Evolutionary conservation across 495 filamentous ascomycete species (phyloP), one percentile per base, ranked within the genome.

Genomic region (Neurospora sp.): DNA sequence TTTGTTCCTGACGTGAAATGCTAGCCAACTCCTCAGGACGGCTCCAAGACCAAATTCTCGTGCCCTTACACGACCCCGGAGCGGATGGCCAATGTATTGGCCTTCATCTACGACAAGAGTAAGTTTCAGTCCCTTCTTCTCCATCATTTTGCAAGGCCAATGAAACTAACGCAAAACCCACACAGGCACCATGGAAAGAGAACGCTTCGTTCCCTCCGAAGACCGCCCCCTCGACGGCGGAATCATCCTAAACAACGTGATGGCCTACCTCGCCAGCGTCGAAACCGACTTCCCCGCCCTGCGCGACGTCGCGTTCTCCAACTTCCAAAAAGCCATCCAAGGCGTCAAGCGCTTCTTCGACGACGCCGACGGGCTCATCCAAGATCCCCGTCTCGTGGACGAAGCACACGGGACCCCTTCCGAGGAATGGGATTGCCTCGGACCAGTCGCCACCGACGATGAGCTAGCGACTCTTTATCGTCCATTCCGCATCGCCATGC

Each of bases 41-140:
- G 68, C 3, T 12, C 20, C 47, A 7, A 3, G 6, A 59, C 20
- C 20, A 37, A 3, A 27, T 22, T 31, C 20, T 5, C 7, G 4
- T 59, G 2, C 4, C 10, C 1, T 7, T 16, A 65, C 73, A 76
- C 41, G 10, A 65, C 40, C 14, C 27, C 4, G 12, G 22, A n/a
- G 18, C 71, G 71, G 22, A 53, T 79, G 27, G 70, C n/a, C 6
- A 39, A 61, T 16, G 77, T 69, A 4, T 53, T 80, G 2, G 35
- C 72, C 2, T 80, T 74, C 40, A 78, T 80, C 73, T 80, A 80
- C 61, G 42, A 65, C 39, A 69, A 77, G 38, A 39, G 72, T 75
- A 71, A 20, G 8, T 6, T 20, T 45, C 42, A 45, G 18, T 10
- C 18, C 42, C 4, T 40, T 14, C 42, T 45, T 4, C n/a, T 10